These are phyloP conservation scores for Saccharomycopsis hybrid DNA, from an alignment of 1,139 yeast species.

Conservation along the genomic window DNA sequence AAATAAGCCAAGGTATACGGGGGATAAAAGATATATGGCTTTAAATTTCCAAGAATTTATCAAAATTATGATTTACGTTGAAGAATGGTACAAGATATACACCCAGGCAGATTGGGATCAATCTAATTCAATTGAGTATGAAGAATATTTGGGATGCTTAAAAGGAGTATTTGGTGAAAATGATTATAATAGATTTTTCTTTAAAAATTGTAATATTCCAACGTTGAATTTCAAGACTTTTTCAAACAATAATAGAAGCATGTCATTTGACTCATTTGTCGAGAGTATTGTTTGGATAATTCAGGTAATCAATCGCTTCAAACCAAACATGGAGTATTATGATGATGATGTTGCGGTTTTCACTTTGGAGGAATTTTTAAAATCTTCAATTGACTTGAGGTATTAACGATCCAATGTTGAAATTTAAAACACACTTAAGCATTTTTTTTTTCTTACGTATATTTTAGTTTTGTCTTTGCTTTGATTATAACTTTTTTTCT, in stretches of 20 bases:
- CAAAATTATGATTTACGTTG: constrained; percentile 11
- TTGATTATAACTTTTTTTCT: too few species aligned
- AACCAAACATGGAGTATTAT: not conserved
- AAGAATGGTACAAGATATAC: constrained; percentile 9
- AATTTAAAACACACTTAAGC: too few species aligned
- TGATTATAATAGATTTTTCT: constrained; percentile 6
- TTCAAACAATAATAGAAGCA: not conserved
- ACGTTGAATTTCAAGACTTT: constrained; percentile 12
- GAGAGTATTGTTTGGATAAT: constrained; percentile 16
- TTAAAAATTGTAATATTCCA: constrained; percentile 8
- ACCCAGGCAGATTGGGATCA: constrained; percentile 4
- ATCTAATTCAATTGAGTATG: constrained; percentile 10
- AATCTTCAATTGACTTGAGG: too few species aligned
- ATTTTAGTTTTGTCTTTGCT: too few species aligned
- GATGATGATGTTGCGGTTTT: not conserved
- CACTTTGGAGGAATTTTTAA: too few species aligned
- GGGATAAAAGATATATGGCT: not conserved
- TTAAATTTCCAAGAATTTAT: constrained; percentile 12
- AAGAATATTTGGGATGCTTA: constrained; percentile 12
- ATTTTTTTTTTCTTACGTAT: too few species aligned
- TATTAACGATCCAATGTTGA: too few species aligned
- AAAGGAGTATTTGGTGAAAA: constrained; percentile 14
- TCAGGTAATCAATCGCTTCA: constrained; percentile 6
- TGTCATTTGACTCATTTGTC: constrained; percentile 14
- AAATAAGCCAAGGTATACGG: too few species aligned